Evolutionary conservation across 495 filamentous ascomycete genomes (phyloP).

Genomic region (Neurospora sp.): DNA sequence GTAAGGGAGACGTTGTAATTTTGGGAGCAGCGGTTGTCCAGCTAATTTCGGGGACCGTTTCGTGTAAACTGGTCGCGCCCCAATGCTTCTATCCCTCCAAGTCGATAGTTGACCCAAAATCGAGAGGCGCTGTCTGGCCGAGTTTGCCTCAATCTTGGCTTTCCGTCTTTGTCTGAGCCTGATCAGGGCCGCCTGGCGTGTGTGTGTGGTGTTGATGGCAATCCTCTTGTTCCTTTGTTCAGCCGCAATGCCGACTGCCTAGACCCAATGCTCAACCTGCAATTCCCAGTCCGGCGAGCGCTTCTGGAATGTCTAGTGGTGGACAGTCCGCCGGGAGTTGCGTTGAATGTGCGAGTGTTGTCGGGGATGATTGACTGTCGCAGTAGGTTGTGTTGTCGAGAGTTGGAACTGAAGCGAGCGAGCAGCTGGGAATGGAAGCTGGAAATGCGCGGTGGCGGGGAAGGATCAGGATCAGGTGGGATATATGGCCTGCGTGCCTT

Average conservation of each 20-base stretch:
- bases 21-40: neutral
- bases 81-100: neutral
- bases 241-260: neutral
- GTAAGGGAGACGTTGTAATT: neutral
- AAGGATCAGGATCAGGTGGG: slow-evolving; percentile 11
- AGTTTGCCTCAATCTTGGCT: neutral
- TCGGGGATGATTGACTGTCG: slow-evolving; percentile 4
- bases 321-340: neutral
- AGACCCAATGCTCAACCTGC: neutral
- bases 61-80: neutral
- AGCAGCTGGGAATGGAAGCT: neutral
- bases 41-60: neutral
- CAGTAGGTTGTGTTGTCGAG: slow-evolving; percentile 7
- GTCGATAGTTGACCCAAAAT: neutral
- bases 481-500: slow-evolving; percentile 14
- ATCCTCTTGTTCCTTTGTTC: neutral
- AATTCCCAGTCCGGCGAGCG: neutral
- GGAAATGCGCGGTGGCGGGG: slow-evolving; percentile 11
- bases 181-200: neutral
- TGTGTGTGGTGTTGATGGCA: neutral
- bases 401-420: neutral
- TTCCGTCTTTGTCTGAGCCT: neutral
- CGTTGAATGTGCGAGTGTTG: neutral
- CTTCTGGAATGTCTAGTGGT: neutral
- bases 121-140: neutral